Conservation (phyloP, 805 yeast genomes). For the Wickerhamomyces subpelliculosus region DNA sequence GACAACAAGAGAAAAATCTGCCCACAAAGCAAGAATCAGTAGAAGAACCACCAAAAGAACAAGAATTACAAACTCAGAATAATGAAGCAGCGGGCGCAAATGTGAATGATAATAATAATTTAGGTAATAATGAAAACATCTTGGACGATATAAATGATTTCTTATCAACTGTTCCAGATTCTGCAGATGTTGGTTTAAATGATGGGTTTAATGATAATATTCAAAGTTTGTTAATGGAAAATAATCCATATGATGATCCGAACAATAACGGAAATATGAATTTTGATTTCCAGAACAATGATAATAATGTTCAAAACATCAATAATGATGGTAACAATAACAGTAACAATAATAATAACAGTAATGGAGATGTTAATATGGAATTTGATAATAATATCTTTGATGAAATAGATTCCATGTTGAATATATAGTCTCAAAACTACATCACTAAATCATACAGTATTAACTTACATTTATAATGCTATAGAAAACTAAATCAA, state of each 20-base stretch:
- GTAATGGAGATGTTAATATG: constrained; percentile 2
- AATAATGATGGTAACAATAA: constrained; percentile 1
- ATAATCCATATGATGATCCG: constrained; percentile 3
- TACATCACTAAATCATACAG: constrained; percentile 2
- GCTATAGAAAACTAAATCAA: too few species aligned
- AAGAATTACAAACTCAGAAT: constrained; percentile 1
- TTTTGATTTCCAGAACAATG: constrained; percentile 1
- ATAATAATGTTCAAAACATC: constrained; percentile 1
- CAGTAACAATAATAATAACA: background rate
- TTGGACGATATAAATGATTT: constrained; percentile 23
- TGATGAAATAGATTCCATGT: constrained; percentile 20
- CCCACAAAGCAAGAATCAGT: constrained; percentile 1
- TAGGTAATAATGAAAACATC: constrained; percentile 11
- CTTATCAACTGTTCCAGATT: constrained; percentile 23
- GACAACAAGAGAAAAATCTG: constrained; percentile 6
- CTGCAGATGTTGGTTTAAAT: constrained; percentile 21
- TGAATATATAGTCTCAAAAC: constrained; percentile 16
- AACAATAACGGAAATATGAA: constrained; percentile 2
- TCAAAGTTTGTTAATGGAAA: constrained; percentile 17
- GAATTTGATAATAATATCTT: constrained; percentile 17
- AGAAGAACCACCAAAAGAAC: constrained; percentile 4
- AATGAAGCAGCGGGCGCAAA: constrained; percentile 4
- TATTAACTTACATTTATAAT: too few species aligned
- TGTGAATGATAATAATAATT: constrained; percentile 5
- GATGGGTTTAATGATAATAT: constrained; percentile 18